Conservation (phyloP, 352 stramenopile genomes). For the Peronosclerospora sorghi region DNA sequence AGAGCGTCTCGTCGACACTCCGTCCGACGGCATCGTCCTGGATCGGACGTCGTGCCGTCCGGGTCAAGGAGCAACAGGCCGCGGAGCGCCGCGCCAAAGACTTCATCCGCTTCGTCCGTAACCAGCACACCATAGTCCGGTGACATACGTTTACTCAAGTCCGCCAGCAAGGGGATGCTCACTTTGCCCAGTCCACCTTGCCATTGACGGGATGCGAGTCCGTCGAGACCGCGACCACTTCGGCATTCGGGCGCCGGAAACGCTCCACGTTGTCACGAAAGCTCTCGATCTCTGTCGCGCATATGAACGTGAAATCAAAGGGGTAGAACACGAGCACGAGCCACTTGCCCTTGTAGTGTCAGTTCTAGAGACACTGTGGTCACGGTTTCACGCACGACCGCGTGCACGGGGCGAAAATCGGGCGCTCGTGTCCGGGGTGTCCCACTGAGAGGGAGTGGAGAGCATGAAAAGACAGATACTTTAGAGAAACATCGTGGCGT, state of each 20-base stretch:
- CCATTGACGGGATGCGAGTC: conserved; percentile 73
- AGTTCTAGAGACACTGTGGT: conserved; percentile 69
- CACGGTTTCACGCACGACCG: conserved; percentile 70
- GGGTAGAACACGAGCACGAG: conserved; percentile 85
- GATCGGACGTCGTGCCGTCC: conserved; percentile 73
- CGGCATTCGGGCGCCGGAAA: conserved; percentile 72
- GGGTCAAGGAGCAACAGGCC: conserved; percentile 82
- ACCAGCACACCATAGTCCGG: conserved; percentile 78
- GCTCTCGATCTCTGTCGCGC: conserved; percentile 73
- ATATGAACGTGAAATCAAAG: conserved; percentile 84
- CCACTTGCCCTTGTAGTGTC: conserved; percentile 69
- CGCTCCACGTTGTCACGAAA: conserved; percentile 61
- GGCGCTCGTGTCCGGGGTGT: conserved; percentile 63
- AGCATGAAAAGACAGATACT: too few relatives aligned
- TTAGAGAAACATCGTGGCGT: too few relatives aligned
- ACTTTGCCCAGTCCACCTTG: conserved; percentile 73
- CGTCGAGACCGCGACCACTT: conserved; percentile 71
- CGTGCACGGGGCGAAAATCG: conserved; percentile 64
- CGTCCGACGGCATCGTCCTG: conserved; percentile 76
- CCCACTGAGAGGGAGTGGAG: conserved; percentile 50
- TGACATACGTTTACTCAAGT: conserved; percentile 80
- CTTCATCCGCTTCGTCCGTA: conserved; percentile 72
- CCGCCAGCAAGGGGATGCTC: conserved; percentile 71
- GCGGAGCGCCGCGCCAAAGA: conserved; percentile 61
- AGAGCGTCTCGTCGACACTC: conserved; percentile 74